Base-by-base conservation (phyloP, 768 basidiomycete species). In the Zangia roseola region DNA sequence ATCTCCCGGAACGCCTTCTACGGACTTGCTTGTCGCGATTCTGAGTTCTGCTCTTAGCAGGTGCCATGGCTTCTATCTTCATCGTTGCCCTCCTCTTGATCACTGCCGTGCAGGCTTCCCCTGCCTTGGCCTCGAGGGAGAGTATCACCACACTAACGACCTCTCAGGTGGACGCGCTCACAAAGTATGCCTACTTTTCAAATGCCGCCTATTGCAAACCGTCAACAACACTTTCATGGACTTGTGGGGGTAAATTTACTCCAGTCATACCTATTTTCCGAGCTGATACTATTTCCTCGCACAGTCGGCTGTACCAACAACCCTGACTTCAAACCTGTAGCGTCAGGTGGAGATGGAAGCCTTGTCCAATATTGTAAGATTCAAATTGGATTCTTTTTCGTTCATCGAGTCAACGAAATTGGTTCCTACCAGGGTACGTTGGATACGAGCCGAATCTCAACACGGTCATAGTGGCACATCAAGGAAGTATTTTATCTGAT, bases 161-260 rank as follows among this genome's bases (percentile, higher is more conserved):
- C 8, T 36, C 72, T 1, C 65, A 81, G 54, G 69, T 81, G 17
- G 51, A 68, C 6, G 25, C 62, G 5, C 82, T 72, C 64, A 71
- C 56, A 25, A 70, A 79, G 0, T 83, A 74, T 63, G 73, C 77
- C 6, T 67, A 66, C 55, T 81, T 75, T 55, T 76, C 81, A 0
- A 69, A 71, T 30, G 69, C 78, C 4, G 77, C 71, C 8, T 78
- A 77, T 59, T 82, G 82, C 50, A 25, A 52, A 10, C 62, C 77
- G 0, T 54, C 68, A 5, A 36, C 56, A 20, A 75, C 72, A 20
- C 50, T 71, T 35, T 64, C 67, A 10, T 83, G 81, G 78, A 66
- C 66, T 28, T 83, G 81, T 62, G 82, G 82, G 60, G 56, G 80
- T 79, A 54, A 55, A 64, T 60, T 10, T 31, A 9, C 30, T 13